phyloP scores from a whole-genome alignment of 1,139 yeast species.

The Protomyces inouyei region DNA sequence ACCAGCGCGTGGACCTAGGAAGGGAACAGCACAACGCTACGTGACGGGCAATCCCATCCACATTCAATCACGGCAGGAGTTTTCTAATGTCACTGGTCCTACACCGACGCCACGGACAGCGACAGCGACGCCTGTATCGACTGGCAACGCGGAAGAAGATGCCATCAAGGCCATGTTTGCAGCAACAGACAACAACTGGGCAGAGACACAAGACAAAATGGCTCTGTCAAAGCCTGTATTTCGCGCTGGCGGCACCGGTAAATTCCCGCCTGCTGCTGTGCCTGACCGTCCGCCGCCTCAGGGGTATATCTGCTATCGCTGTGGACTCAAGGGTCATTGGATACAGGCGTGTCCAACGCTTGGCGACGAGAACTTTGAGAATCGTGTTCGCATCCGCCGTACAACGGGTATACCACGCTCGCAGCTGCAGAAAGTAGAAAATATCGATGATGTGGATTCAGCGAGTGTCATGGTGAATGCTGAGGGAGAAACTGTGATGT shows the following conservation, averaged over 20 bases:
- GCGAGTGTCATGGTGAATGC: slow-evolving; percentile 83
- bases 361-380: slow-evolving; percentile 89
- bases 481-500: slow-evolving; percentile 91
- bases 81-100: not conserved
- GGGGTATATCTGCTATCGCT: slow-evolving; percentile 89
- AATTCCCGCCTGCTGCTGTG: slow-evolving; percentile 37
- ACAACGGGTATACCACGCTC: slow-evolving; percentile 98
- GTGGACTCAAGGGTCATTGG: slow-evolving; percentile 95
- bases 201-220: slow-evolving; percentile 85
- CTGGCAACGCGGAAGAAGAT: slow-evolving; percentile 59
- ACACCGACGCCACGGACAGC: slow-evolving; percentile 22
- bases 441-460: slow-evolving; percentile 45
- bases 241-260: slow-evolving; percentile 32
- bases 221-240: slow-evolving; percentile 39
- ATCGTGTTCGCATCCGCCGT: slow-evolving; percentile 70
- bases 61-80: slow-evolving; percentile 18
- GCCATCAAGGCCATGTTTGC: slow-evolving; percentile 85
- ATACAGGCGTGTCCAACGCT: slow-evolving; percentile 93
- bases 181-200: slow-evolving; percentile 91
- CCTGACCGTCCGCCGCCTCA: slow-evolving; percentile 84
- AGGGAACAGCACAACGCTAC: slow-evolving; percentile 58
- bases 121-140: slow-evolving; percentile 29
- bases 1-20: slow-evolving; percentile 52
- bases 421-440: slow-evolving; percentile 75
- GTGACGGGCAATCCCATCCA: slow-evolving; percentile 61